These are phyloP conservation scores for Moesziomyces sp. DNA, from an alignment of 1,284 basidiomycete species.

Conservation along the genomic window DNA sequence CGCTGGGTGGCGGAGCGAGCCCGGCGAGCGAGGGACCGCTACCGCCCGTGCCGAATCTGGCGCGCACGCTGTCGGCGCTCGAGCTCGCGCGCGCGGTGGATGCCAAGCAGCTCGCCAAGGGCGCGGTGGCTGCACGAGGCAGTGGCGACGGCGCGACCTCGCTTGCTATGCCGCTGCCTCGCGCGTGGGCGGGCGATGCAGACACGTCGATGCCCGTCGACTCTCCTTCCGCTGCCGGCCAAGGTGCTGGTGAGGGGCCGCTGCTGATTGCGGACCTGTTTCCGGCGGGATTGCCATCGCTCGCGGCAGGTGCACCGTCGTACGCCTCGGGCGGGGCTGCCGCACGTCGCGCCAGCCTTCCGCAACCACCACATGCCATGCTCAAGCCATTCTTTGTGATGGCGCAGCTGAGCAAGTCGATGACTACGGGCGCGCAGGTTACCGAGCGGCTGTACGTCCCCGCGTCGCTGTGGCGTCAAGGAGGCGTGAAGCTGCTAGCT, in stretches of 20 bases:
- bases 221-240: neutral
- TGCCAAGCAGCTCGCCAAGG: neutral
- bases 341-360: neutral
- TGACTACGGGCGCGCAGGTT: slow-evolving; percentile 78
- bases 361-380: slow-evolving; percentile 17
- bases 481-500: slow-evolving; percentile 82
- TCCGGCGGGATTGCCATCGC: slow-evolving; percentile 52
- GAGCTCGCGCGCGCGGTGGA: slow-evolving; percentile 17
- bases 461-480: slow-evolving; percentile 80
- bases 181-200: neutral
- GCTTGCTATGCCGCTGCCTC: slow-evolving; percentile 34
- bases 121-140: slow-evolving; percentile 1
- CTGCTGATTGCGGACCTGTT: slow-evolving; percentile 52
- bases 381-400: slow-evolving; percentile 45
- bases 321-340: slow-evolving; percentile 30
- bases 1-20: neutral
- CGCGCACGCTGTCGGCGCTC: slow-evolving; percentile 43
- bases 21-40: slow-evolving; percentile 9
- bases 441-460: slow-evolving; percentile 88
- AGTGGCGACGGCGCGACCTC: slow-evolving; percentile 3
- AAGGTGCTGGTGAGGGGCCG: neutral
- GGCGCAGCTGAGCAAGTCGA: slow-evolving; percentile 33
- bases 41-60: slow-evolving; percentile 52
- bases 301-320: slow-evolving; percentile 41
- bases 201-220: neutral